Evolutionary conservation across 805 yeast species (phyloP).

Genomic region (Barnettozyma californica): DNA sequence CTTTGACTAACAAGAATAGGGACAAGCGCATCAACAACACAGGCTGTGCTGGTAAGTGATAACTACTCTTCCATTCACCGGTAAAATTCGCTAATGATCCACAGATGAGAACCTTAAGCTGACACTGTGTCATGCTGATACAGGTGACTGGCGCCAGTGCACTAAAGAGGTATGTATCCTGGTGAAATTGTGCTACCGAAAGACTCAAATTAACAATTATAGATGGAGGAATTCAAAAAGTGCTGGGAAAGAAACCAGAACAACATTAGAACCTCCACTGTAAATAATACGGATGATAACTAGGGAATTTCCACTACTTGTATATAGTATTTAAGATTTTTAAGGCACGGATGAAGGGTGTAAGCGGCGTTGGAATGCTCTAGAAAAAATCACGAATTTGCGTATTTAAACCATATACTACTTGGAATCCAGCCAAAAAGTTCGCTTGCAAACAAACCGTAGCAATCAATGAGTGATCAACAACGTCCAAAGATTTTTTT

Average conservation of each 20-base stretch:
- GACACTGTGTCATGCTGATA: slow-evolving; percentile 76
- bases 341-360: too few relatives aligned
- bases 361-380: background rate
- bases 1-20: slow-evolving; percentile 32
- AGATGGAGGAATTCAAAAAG: slow-evolving; percentile 38
- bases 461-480: slow-evolving; percentile 17
- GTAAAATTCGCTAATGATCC: background rate
- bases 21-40: slow-evolving; percentile 68
- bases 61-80: background rate
- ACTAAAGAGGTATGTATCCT: slow-evolving; percentile 46
- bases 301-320: background rate
- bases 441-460: background rate
- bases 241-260: slow-evolving; percentile 39
- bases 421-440: background rate
- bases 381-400: background rate
- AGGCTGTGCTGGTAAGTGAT: slow-evolving; percentile 56
- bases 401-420: background rate
- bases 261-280: slow-evolving; percentile 33
- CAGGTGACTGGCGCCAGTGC: slow-evolving; percentile 77
- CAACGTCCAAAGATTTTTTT: slow-evolving; percentile 57
- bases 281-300: slow-evolving; percentile 22
- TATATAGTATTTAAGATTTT: background rate
- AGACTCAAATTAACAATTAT: slow-evolving; percentile 5
- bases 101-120: slow-evolving; percentile 61
- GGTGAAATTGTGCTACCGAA: background rate